phyloP scores from a whole-genome alignment of 2,329 filamentous ascomycete genomes.

The Aspergillus tubingensis region DNA sequence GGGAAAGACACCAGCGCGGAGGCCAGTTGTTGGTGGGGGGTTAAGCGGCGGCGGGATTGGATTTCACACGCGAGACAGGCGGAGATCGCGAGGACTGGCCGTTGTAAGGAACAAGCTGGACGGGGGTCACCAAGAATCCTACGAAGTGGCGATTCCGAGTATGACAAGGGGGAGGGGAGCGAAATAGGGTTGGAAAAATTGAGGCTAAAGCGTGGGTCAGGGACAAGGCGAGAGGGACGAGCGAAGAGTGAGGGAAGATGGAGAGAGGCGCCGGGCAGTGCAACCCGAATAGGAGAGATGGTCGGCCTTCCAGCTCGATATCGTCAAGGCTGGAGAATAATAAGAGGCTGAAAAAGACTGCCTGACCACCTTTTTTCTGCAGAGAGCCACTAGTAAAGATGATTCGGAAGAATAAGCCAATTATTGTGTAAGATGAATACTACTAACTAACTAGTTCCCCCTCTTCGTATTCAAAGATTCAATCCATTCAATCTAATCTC shows the following conservation, averaged over 20 bases:
- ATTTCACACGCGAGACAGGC: conserved; percentile 3
- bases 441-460: no score
- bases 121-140: not conserved
- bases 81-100: not conserved
- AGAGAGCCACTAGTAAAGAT: not conserved
- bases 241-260: not conserved
- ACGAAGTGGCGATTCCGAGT: not conserved
- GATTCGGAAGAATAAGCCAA: not conserved
- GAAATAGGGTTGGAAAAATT: conserved; percentile 6
- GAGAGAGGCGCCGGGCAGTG: conserved; percentile 1
- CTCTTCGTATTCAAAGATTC: not conserved
- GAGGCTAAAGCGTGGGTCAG: conserved; percentile 8
- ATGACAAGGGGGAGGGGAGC: conserved; percentile 9
- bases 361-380: not conserved
- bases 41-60: conserved; percentile 8
- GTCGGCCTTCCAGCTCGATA: not conserved
- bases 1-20: conserved; percentile 10
- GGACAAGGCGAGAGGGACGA: conserved; percentile 24
- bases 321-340: not conserved
- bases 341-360: not conserved
- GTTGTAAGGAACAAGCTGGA: not conserved
- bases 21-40: conserved; percentile 9
- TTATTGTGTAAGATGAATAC: not conserved
- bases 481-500: not conserved
- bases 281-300: conserved; percentile 3